Evolutionary conservation across 2,329 filamentous ascomycete genomes (phyloP).

Genomic region (Monosporascus sp.): DNA sequence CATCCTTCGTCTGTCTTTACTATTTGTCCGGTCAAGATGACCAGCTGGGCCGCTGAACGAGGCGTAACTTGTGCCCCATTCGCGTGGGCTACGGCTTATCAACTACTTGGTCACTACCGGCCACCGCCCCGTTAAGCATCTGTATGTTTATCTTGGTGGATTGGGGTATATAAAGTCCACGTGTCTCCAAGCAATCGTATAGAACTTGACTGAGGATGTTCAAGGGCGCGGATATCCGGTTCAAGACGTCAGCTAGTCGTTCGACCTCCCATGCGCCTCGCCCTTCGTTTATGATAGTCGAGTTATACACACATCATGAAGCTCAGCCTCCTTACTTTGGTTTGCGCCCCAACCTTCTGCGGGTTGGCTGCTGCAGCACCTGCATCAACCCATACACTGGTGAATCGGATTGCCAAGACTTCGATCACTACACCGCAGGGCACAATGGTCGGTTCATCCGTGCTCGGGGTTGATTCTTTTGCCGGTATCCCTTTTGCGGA

Average conservation of each 20-base stretch:
- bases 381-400: conserved; percentile 11
- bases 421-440: conserved; percentile 23
- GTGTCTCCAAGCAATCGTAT: too few relatives aligned
- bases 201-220: too few relatives aligned
- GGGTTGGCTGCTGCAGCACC: conserved; percentile 17
- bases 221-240: too few relatives aligned
- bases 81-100: too few relatives aligned
- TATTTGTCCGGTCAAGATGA: too few relatives aligned
- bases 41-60: too few relatives aligned
- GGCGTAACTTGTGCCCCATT: too few relatives aligned
- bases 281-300: background rate
- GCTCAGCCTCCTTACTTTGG: conserved; percentile 4
- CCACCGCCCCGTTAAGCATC: too few relatives aligned
- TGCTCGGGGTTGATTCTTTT: conserved; percentile 56
- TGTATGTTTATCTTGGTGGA: too few relatives aligned
- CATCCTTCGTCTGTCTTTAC: too few relatives aligned
- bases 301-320: conserved; percentile 5
- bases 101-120: too few relatives aligned
- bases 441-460: conserved; percentile 23
- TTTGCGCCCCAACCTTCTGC: conserved; percentile 8
- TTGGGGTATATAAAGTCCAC: too few relatives aligned
- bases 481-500: conserved; percentile 72
- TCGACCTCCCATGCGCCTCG: conserved; percentile 15
- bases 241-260: conserved; percentile 31
- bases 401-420: conserved; percentile 15